Base-by-base conservation (phyloP, 2,329 filamentous ascomycete genomes). In the Dryadomyces sulphureus region DNA sequence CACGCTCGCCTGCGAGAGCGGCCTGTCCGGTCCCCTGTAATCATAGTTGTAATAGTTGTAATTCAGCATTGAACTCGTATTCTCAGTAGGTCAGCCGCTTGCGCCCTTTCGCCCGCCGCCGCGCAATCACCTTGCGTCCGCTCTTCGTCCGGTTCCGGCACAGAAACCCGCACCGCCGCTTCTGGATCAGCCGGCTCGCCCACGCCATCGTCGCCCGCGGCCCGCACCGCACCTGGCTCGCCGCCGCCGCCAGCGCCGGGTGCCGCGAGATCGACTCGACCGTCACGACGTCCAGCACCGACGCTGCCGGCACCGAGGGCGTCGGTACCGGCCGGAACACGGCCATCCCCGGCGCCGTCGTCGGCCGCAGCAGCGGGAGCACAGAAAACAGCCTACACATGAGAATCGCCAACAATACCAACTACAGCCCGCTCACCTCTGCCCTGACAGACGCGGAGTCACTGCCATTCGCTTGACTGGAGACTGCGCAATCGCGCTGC, bases 161-260 rank as follows among this genome's bases (percentile, higher is more conserved):
- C 41, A 79, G 58, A 54, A 77, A 79, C 1, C 75, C 76, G 52
- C 72, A 69, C 52, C 74, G 66, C 21, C 75, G 66, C 66, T 78
- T 79, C 60, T 77, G 72, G 14, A 77, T 59, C 45, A 78, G 62
- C 32, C 75, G 66, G 46, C 69, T 75, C 46, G 68, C 61, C 43
- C 66, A 61, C 46, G 71, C 68, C 71, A 77, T 70, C 27, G 72
- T 78, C 55, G 74, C 68, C 49, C 74, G 68, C 41, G 74, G 75
- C 1, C 72, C 75, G 62, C 69, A 78, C 46, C 75, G 71, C 52
- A 77, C 62, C 61, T 77, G 73, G 49, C 56, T 57, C 39, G 60
- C 52, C 6, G 50, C 17, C 41, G 61, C 66, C 5, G 57, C 59
- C n/a, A 77, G 60, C 8, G 70, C 68, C 25, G 74, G 74, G 57